These are phyloP conservation scores for Phytophthora sp. DNA, from an alignment of 352 stramenopile species.

Conservation along the genomic window DNA sequence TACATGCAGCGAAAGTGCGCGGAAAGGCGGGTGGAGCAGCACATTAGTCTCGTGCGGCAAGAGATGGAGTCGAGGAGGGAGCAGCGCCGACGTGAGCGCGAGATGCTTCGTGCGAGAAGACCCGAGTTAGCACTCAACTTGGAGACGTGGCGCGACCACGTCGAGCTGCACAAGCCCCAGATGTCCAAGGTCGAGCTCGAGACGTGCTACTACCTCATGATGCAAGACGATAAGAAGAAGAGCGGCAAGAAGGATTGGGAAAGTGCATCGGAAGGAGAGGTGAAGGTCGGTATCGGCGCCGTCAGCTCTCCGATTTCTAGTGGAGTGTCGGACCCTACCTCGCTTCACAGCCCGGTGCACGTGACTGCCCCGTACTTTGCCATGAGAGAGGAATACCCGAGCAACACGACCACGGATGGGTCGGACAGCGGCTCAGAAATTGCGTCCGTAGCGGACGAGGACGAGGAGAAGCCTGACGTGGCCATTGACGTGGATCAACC, in stretches of 20 bases:
- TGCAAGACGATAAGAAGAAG: constrained; percentile 37
- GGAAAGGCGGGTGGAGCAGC: constrained; percentile 30
- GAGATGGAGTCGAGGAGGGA: constrained; percentile 27
- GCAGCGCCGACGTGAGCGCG: constrained; percentile 26
- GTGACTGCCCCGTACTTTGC: constrained; percentile 22
- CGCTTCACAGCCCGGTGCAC: constrained; percentile 9
- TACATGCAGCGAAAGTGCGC: constrained; percentile 45
- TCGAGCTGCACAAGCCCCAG: constrained; percentile 45
- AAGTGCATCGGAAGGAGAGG: constrained; percentile 15
- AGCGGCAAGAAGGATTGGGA: constrained; percentile 17
- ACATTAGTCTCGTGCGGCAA: constrained; percentile 25
- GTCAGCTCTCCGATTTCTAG: constrained; percentile 16
- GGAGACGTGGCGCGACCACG: constrained; percentile 37
- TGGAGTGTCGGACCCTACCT: constrained; percentile 4
- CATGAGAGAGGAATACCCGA: constrained; percentile 35
- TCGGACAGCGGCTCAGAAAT: constrained; percentile 21
- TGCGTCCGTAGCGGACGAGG: constrained; percentile 10
- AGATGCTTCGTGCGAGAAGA: constrained; percentile 33
- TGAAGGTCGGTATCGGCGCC: constrained; percentile 16
- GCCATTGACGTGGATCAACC: constrained; percentile 18
- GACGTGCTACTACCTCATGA: constrained; percentile 42
- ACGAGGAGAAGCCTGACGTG: constrained; percentile 29
- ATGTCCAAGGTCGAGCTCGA: constrained; percentile 43
- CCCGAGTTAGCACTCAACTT: constrained; percentile 37
- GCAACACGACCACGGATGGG: constrained; percentile 29